phyloP scores from a whole-genome alignment of 176 grass and related monocot genomes.

The Phragmites australis region DNA sequence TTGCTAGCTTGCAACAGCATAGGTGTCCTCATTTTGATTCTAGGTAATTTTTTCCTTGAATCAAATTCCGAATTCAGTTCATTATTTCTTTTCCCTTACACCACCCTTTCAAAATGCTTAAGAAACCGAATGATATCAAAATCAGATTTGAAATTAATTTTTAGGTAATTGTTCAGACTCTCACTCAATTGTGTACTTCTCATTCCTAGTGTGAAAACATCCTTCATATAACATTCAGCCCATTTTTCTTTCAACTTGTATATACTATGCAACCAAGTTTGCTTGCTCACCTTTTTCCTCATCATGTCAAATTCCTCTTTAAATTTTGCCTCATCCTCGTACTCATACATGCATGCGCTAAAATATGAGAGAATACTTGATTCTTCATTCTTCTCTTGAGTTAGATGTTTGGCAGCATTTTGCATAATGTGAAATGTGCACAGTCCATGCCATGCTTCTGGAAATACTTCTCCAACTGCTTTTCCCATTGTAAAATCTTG shows the following conservation, averaged over 20 bases:
- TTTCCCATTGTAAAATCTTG: too few species aligned
- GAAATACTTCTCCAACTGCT: too few species aligned
- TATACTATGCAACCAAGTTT: slow-evolving; percentile 8
- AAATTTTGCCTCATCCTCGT: slow-evolving; percentile 31
- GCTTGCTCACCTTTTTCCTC: slow-evolving; percentile 25
- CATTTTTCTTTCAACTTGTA: not conserved
- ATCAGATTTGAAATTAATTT: too few species aligned
- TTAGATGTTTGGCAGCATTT: not conserved
- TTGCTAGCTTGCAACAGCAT: slow-evolving; percentile 12
- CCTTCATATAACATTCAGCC: slow-evolving; percentile 45
- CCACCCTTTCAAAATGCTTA: slow-evolving; percentile 3
- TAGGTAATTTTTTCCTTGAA: slow-evolving; percentile 35
- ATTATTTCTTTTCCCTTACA: slow-evolving; percentile 20
- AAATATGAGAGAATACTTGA: not conserved
- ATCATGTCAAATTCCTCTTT: slow-evolving; percentile 31
- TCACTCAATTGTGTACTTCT: not conserved
- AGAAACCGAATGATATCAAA: slow-evolving; percentile 37
- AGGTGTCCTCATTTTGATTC: slow-evolving; percentile 42
- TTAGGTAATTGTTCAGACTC: too few species aligned
- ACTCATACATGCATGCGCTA: slow-evolving; percentile 34
- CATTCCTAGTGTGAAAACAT: too few species aligned
- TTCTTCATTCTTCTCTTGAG: not conserved
- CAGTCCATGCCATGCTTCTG: too few species aligned
- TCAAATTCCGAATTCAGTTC: slow-evolving; percentile 39
- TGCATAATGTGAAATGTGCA: not conserved